Base-by-base conservation (phyloP, 2,329 filamentous ascomycete species). In the Fusarium agapanthi region DNA sequence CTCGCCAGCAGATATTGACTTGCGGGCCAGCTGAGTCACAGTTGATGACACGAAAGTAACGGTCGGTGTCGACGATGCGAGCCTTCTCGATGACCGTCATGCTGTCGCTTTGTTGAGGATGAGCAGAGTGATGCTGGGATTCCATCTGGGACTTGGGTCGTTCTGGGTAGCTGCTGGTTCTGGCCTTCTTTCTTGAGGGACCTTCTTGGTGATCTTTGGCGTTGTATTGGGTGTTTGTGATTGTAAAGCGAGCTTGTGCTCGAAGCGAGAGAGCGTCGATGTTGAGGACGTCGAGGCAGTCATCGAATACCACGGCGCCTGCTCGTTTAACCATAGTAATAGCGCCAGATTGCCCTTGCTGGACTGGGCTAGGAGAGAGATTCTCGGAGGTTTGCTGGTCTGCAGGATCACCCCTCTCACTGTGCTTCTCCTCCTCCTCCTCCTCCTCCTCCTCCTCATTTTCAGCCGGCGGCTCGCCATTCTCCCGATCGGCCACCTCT, bases 1-100 rank as follows among this genome's bases (percentile, higher is more conserved):
- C 5, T 0, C 40, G 38, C 7, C 7, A 57, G 30, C 54, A 6
- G 18, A 57, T 28, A 1, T 47, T 4, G 6, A 57, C 3, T 3
- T 57, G 54, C 11, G 30, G 54, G 18, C 54, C 54, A 0, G 10
- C 0, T 13, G 30, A 14, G 2, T 57, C 30, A 0, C n/a, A 28
- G 11, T 57, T 47, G n/a, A 57, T 0, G 8, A 57, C 54, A 20
- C 14, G 38, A 13, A 26, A 34, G 6, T 1, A 0, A 1, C 0
- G 1, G 2, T 7, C 28, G 0, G 9, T 1, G 18, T 0, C 0
- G 28, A 22, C 0, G 5, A 45, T 4, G 13, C 2, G n/a, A 14
- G 40, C 54, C 11, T 9, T 47, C 7, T 28, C 5, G 10, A 57
- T 13, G 1, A 26, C 0, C 5, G n/a, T 35, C 2, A 57, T 14